phyloP scores from a whole-genome alignment of 1,284 basidiomycete species.

The Leccinum angustisporum region DNA sequence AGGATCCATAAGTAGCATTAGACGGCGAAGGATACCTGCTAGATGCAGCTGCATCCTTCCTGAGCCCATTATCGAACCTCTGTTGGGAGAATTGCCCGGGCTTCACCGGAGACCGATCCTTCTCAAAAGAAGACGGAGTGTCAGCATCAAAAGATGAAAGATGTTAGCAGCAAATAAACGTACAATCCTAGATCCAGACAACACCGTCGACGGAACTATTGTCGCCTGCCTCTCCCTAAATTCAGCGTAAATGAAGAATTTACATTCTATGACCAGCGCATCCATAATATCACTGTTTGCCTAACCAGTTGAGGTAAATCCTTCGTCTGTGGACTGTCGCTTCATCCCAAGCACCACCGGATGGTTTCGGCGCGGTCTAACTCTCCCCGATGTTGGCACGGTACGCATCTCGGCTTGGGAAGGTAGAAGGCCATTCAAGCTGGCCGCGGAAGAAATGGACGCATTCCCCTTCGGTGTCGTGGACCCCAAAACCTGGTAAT shows the following conservation, averaged over 20 bases:
- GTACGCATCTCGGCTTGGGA: slow-evolving; percentile 49
- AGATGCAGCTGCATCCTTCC: slow-evolving; percentile 40
- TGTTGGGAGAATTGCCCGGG: slow-evolving; percentile 54
- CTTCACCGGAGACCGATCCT: slow-evolving; percentile 49
- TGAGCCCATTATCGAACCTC: slow-evolving; percentile 47
- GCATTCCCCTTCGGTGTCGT: slow-evolving; percentile 55
- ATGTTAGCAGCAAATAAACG: slow-evolving; percentile 25
- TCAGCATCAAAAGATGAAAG: slow-evolving; percentile 15
- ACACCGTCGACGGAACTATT: slow-evolving; percentile 39
- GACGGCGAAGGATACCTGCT: slow-evolving; percentile 49
- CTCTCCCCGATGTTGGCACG: slow-evolving; percentile 49
- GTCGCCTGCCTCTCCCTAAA: slow-evolving; percentile 48
- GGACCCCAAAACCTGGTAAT: slow-evolving; percentile 58
- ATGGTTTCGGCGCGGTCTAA: slow-evolving; percentile 53
- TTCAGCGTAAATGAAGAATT: slow-evolving; percentile 41
- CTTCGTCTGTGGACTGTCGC: slow-evolving; percentile 47
- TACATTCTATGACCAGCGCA: slow-evolving; percentile 30
- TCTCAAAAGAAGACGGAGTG: slow-evolving; percentile 36
- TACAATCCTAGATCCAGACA: slow-evolving; percentile 45
- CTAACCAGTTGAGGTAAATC: slow-evolving; percentile 50
- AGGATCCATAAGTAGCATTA: slow-evolving; percentile 38
- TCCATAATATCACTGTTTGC: slow-evolving; percentile 13
- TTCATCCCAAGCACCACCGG: slow-evolving; percentile 67
- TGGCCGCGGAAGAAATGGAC: slow-evolving; percentile 59
- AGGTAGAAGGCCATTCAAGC: slow-evolving; percentile 49